Conservation (phyloP, 129 eudicot species). For the Centrapalus pauciflorus region DNA sequence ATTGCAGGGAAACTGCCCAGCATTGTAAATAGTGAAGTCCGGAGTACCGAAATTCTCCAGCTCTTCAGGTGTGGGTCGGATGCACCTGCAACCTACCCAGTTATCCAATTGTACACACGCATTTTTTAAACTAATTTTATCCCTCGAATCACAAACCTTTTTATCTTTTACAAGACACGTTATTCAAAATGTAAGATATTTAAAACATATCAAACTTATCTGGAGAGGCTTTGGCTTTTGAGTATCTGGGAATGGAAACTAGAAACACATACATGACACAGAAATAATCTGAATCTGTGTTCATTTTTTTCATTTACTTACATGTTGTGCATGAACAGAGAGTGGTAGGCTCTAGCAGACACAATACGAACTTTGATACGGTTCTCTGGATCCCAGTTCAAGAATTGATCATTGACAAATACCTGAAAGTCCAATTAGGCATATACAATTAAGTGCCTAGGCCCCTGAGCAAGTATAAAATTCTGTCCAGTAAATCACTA, state of each 20-base stretch:
- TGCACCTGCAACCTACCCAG: conserved; percentile 96
- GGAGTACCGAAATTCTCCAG: conserved; percentile 98
- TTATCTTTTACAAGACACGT: not conserved
- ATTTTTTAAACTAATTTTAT: conserved; percentile 22
- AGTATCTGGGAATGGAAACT: conserved; percentile 27
- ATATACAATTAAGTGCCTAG: not conserved
- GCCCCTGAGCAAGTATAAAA: not conserved
- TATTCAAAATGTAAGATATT: not conserved
- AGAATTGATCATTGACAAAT: conserved; percentile 87
- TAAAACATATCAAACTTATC: conserved; percentile 37
- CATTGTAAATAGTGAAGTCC: conserved; percentile 99
- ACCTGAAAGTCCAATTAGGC: conserved; percentile 47
- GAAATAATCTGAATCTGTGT: not conserved
- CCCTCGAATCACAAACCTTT: not conserved
- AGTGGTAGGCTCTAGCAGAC: conserved; percentile 98
- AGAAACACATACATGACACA: conserved; percentile 12
- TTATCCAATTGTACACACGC: conserved; percentile 49
- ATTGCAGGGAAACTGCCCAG: conserved; percentile 97
- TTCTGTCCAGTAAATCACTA: not conserved
- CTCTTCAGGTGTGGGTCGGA: conserved; percentile 98
- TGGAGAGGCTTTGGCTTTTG: conserved; percentile 36
- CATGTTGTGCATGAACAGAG: conserved; percentile 98
- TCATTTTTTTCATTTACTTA: conserved; percentile 36
- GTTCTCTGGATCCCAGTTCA: conserved; percentile 96
- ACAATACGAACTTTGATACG: conserved; percentile 92